Conservation (phyloP, 495 filamentous ascomycete species). For the Friedmanniomyces simplex region DNA sequence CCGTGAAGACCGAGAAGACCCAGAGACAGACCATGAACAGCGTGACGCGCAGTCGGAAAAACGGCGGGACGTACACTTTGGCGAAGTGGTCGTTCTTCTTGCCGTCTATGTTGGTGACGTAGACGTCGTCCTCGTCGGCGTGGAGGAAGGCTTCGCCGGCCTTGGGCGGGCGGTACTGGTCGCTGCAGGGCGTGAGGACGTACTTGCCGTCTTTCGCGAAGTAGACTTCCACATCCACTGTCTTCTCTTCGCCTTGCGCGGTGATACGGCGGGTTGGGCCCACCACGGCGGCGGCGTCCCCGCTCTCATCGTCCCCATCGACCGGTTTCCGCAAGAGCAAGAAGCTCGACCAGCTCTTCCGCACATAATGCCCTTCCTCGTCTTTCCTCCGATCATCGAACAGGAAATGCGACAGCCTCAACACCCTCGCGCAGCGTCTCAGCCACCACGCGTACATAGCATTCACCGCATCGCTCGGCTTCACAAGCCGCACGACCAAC, state of each 20-base stretch:
- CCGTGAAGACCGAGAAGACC: conserved; percentile 86
- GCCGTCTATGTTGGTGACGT: conserved; percentile 45
- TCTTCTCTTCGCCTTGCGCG: background rate
- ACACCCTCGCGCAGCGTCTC: conserved; percentile 63
- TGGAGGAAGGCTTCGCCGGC: conserved; percentile 69
- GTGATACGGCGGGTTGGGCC: conserved; percentile 27
- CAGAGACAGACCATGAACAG: conserved; percentile 84
- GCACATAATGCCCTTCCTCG: conserved; percentile 63
- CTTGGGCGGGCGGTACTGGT: conserved; percentile 89
- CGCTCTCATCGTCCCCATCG: conserved; percentile 35
- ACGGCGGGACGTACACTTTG: conserved; percentile 80
- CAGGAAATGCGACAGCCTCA: conserved; percentile 83
- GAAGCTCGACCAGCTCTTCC: conserved; percentile 44
- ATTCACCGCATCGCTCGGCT: conserved; percentile 73
- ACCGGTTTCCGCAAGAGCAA: conserved; percentile 41
- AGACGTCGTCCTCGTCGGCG: conserved; percentile 58
- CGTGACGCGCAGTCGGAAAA: conserved; percentile 68
- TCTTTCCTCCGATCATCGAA: conserved; percentile 72
- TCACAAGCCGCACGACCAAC: conserved; percentile 65
- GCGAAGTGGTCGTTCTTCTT: conserved; percentile 56
- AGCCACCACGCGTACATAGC: conserved; percentile 95
- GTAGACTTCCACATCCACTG: conserved; percentile 34
- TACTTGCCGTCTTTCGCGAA: conserved; percentile 68
- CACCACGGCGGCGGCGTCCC: conserved; percentile 14
- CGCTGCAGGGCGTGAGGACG: conserved; percentile 81